These are phyloP conservation scores for Phytophthora boehmeriae DNA, from an alignment of 352 stramenopile species.

Conservation along the genomic window DNA sequence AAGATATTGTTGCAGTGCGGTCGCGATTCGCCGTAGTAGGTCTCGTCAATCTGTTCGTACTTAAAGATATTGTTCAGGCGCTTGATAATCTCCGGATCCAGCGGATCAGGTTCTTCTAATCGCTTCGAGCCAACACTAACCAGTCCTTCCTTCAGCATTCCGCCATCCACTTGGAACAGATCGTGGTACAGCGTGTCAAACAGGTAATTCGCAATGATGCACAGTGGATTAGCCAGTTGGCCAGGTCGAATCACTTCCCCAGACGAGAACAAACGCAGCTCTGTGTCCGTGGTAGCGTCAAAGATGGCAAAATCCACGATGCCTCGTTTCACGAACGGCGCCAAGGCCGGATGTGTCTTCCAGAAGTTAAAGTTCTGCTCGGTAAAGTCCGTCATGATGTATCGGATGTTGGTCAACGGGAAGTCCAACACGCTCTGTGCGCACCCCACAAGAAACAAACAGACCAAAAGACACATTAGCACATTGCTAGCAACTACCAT, in stretches of 20 bases:
- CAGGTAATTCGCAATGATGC: conserved; percentile 94
- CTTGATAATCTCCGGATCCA: conserved; percentile 95
- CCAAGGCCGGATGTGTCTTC: conserved; percentile 86
- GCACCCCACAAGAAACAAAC: conserved; percentile 8
- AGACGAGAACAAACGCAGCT: conserved; percentile 72
- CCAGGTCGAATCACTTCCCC: conserved; percentile 52
- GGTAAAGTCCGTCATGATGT: conserved; percentile 96
- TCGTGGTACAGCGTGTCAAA: conserved; percentile 95
- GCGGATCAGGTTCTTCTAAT: conserved; percentile 70
- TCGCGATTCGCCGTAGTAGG: conserved; percentile 78
- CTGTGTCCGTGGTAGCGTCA: conserved; percentile 89
- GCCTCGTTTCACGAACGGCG: conserved; percentile 83
- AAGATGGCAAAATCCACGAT: conserved; percentile 95
- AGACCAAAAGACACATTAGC: too few relatives aligned
- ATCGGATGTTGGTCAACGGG: conserved; percentile 90
- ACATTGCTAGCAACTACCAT: too few relatives aligned
- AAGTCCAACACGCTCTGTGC: conserved; percentile 79
- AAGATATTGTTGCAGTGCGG: conserved; percentile 91
- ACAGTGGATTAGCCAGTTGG: conserved; percentile 86
- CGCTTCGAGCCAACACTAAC: conserved; percentile 87
- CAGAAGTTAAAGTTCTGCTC: conserved; percentile 94
- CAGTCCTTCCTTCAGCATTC: conserved; percentile 90
- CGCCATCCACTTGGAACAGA: conserved; percentile 88
- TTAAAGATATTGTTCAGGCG: conserved; percentile 89
- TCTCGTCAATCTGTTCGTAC: conserved; percentile 83